phyloP scores from a whole-genome alignment of 2,329 filamentous ascomycete species.

The Talaromyces islandicus region DNA sequence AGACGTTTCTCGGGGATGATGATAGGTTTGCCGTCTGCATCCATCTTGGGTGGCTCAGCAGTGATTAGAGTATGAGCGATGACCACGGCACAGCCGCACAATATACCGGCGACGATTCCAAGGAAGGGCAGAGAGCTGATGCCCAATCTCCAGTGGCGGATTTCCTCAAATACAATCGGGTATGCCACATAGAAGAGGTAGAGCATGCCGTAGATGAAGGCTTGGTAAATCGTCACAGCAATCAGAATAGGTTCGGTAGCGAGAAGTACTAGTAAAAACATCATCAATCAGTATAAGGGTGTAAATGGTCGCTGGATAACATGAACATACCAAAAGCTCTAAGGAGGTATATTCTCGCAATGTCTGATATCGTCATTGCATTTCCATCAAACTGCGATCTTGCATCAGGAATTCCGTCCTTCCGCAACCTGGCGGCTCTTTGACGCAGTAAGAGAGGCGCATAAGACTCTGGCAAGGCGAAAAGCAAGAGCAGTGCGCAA shows the following conservation, averaged over 20 bases:
- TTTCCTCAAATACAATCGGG: slow-evolving; percentile 25
- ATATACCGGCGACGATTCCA: slow-evolving; percentile 37
- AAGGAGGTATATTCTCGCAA: neutral
- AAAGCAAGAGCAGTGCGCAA: slow-evolving; percentile 37
- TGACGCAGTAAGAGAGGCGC: neutral
- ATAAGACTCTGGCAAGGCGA: slow-evolving; percentile 36
- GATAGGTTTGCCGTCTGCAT: neutral
- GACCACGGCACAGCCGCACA: neutral
- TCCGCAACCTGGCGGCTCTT: slow-evolving; percentile 9
- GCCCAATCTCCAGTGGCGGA: slow-evolving; percentile 33
- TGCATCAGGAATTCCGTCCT: neutral
- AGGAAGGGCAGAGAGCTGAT: slow-evolving; percentile 38
- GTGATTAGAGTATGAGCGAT: neutral
- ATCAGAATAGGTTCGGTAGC: slow-evolving; percentile 21
- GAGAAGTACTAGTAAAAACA: slow-evolving; percentile 13
- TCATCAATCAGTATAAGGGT: too few relatives aligned
- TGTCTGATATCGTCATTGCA: neutral
- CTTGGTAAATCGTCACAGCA: slow-evolving; percentile 22
- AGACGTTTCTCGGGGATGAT: slow-evolving; percentile 29
- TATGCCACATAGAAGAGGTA: slow-evolving; percentile 23
- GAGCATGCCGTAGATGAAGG: slow-evolving; percentile 25
- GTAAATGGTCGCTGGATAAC: slow-evolving; percentile 3
- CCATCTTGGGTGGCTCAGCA: neutral
- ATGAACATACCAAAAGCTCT: neutral
- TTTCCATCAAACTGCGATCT: neutral